phyloP scores from a whole-genome alignment of 2,329 filamentous ascomycete species.

The Stagonosporopsis tanaceti region DNA sequence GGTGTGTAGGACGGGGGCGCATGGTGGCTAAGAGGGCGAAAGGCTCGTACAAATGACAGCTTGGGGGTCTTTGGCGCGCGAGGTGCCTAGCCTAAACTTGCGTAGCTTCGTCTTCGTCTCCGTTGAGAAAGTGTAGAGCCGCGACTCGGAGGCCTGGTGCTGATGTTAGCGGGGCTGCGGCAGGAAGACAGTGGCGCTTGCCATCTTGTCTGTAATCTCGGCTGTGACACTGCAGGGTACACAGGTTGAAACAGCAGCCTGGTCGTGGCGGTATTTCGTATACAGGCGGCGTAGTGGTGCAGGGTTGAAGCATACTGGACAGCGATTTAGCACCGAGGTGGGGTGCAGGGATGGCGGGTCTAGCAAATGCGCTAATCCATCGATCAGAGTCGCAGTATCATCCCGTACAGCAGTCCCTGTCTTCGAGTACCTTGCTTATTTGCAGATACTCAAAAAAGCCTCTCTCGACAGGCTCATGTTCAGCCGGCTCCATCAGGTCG shows the following conservation, averaged over 20 bases:
- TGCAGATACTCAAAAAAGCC: background rate
- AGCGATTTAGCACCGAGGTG: conserved; percentile 21
- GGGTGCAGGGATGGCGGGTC: conserved; percentile 7
- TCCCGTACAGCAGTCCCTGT: background rate
- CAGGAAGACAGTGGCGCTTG: conserved; percentile 17
- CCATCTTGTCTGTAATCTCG: conserved; percentile 24
- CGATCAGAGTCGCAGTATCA: background rate
- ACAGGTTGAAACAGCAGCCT: background rate
- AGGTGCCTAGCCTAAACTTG: conserved; percentile 93
- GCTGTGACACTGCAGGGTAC: background rate
- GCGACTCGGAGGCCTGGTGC: conserved; percentile 74
- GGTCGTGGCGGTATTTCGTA: conserved; percentile 12
- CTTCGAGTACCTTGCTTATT: background rate
- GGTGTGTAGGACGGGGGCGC: conserved; percentile 1
- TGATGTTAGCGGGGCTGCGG: conserved; percentile 12
- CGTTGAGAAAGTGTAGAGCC: conserved; percentile 90
- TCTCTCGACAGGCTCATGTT: conserved; percentile 64
- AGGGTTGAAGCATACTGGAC: conserved; percentile 31
- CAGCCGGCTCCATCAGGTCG: conserved; percentile 75
- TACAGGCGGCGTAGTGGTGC: conserved; percentile 16
- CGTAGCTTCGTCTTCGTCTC: conserved; percentile 89
- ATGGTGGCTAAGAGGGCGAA: conserved; percentile 10
- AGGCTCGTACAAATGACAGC: conserved; percentile 85
- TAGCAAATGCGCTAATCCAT: conserved; percentile 23
- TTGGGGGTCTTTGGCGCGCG: conserved; percentile 83